Evolutionary conservation across 2,329 filamentous ascomycete genomes (phyloP), one percentile per base, ranked within the genome.

Genomic region (Calonectria crousiana): DNA sequence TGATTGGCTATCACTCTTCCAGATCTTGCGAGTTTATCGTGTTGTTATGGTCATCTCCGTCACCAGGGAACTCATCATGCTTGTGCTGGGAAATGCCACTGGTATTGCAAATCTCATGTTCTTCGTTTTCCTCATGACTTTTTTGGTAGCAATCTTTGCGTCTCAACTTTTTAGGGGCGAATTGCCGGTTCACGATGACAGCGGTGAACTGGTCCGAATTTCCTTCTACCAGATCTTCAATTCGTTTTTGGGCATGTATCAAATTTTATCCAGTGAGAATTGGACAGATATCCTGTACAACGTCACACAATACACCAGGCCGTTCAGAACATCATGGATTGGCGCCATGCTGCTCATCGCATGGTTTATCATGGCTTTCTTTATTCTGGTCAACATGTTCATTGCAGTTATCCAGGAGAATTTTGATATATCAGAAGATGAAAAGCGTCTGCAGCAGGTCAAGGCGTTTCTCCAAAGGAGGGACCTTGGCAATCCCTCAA

Each of bases 371-470:
- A 90, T 99, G 53, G 91, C 95, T 8, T 98, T 97, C 84, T 96
- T 98, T 83, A 98, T 99, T 86, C 91, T 98, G 75, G 87, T 99
- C 87, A 99, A 98, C 83, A 99, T 99, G 97, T 99, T 99, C 88
- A 98, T 99, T 94, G 97, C 97, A 89, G 97, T 99, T 86, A 99
- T 99, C 78, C 97, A 99, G 84, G 97, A 99, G 83, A 99, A 98
- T 82, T 99, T 99, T 83, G 97, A 99, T 85, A 95, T 99, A 32
- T 98, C 96, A 4, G 97, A 99, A 83, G 97, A 99, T 82, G 96
- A 98, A 84, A 99, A 99, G 86, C 95, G 97, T 26, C 86, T 98
- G 75, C 95, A 98, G 83, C 97, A 99, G 85, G 96, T 99, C 74
- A 96, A 96, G 81, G 95, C 96, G 1, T 99, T 98, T 80, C 87